Base-by-base conservation (phyloP, 2,329 filamentous ascomycete genomes). In the Beauveria scarabaeidicola region DNA sequence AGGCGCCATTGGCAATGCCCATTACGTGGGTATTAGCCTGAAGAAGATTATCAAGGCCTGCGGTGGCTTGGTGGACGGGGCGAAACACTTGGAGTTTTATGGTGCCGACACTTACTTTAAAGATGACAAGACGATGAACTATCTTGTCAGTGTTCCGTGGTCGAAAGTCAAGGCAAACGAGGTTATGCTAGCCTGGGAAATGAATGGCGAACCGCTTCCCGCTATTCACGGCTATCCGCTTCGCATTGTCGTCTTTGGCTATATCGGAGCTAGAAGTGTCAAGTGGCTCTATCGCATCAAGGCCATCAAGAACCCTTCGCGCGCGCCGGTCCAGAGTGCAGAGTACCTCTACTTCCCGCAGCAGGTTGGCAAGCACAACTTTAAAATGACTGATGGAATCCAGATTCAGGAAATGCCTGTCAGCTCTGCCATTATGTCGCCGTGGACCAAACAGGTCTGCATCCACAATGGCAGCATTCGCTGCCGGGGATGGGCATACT, bases 91-190 rank as follows among this genome's bases (percentile, higher is more conserved):
- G 13, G 86, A 90, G 64, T 79, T 90, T 52, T 84, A 82, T 60
- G 87, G 87, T 0, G 86, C 84, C 1, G 88, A 90, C 60, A 88
- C 85, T 0, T 90, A 90, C 66, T 87, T 90, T 75, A 90, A 90
- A 69, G 81, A 84, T 53, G 77, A 80, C 17, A 73, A 86, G 48
- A 77, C 80, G 0, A 82, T 81, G 73, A 90, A 90, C 69, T 90
- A 89, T 65, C 75, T 81, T 21, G 84, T 89, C 52, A 83, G 78
- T 15, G 83, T 89, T 0, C 87, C 87, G 0, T 86, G 79, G 75
- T 78, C 80, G 7, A 90, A 90, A 69, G 85, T 88, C 51, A 86
- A 84, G 64, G 72, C 77, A 9, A 81, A 87, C 63, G 84, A 89
- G 66, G 86, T 89, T 0, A 74, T 89, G 53, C 75, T 89, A 0